These are phyloP conservation scores for Zygoascus biomembranicola DNA, from an alignment of 805 yeast species.

Conservation along the genomic window DNA sequence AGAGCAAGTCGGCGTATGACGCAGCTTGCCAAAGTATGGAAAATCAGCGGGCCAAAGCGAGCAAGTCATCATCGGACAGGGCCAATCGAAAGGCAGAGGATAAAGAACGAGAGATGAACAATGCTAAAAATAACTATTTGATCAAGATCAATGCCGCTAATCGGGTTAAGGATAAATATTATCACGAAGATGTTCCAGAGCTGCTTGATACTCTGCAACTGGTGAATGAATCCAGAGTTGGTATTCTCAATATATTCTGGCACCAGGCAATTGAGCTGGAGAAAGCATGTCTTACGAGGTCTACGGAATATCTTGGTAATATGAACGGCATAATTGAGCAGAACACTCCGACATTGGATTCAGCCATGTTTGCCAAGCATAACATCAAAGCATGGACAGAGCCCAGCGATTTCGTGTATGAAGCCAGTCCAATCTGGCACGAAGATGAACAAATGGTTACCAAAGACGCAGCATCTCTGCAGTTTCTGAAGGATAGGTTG, in stretches of 20 bases:
- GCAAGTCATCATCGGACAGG: constrained; percentile 37
- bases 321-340: constrained; percentile 52
- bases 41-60: constrained; percentile 62
- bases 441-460: constrained; percentile 73
- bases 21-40: constrained; percentile 75
- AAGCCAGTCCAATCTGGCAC: constrained; percentile 94
- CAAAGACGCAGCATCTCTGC: constrained; percentile 32
- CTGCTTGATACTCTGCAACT: constrained; percentile 76
- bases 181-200: constrained; percentile 89
- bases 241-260: constrained; percentile 61
- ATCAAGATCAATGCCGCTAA: constrained; percentile 78
- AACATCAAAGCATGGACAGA: constrained; percentile 69
- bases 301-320: constrained; percentile 37
- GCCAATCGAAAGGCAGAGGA: constrained; percentile 44
- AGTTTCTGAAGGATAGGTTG: constrained; percentile 29
- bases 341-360: constrained; percentile 67
- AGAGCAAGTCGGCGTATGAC: constrained; percentile 73
- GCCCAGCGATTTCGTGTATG: constrained; percentile 75
- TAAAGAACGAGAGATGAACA: constrained; percentile 73
- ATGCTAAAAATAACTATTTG: constrained; percentile 75
- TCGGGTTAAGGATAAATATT: constrained; percentile 85
- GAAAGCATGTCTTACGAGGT: constrained; percentile 40
- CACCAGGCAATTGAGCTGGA: constrained; percentile 56
- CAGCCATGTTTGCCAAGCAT: constrained; percentile 89
- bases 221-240: constrained; percentile 69